Base-by-base conservation (phyloP, 768 basidiomycete species). In the Galerina marginata region DNA sequence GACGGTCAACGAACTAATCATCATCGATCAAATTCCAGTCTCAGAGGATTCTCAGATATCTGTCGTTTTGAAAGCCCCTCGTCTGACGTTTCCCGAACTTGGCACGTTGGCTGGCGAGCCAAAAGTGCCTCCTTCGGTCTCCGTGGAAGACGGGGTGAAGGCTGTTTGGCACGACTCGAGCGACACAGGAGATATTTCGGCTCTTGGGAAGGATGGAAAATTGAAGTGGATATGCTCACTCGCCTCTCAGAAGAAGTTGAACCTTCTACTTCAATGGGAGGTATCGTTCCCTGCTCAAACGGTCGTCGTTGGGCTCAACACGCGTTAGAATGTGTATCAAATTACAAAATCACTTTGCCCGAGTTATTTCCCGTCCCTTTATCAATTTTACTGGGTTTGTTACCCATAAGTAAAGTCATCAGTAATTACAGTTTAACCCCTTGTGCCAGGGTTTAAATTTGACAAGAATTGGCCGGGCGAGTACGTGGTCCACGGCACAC, bases 11-110 rank as follows among this genome's bases (percentile, higher is more conserved):
- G 58, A 69, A 37, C 59, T 80, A 47, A 73, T 71, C 44, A 55
- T 79, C 50, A 43, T 78, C 29, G 79, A 78, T 49, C 76, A 76
- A 23, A 67, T 77, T 20, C 79, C 77, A 0, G 65, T 74, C 3
- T 75, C 77, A 3, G 69, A 75, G 48, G 73, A 76, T 53, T 55
- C 54, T 9, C 43, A 55, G 16, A 43, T 55, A 9, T 45, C 54
- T 3, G 51, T 53, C 6, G 12, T 14, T 57, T 64, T 77, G 25
- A 29, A 74, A 38, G 65, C 42, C 26, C 77, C 78, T 0, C 54
- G 68, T 9, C 61, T 78, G 2, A 50, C 52, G 16, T 44, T 69
- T 6, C 59, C 69, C 15, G 49, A 52, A 26, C 40, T 37, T 2
- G 58, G 52, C 9, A 46, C 49, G 10, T 10, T 51, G 2, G 29